Evolutionary conservation across 2,329 filamentous ascomycete genomes (phyloP), one percentile per base, ranked within the genome.

Genomic region (Fusarium sublunatum): DNA sequence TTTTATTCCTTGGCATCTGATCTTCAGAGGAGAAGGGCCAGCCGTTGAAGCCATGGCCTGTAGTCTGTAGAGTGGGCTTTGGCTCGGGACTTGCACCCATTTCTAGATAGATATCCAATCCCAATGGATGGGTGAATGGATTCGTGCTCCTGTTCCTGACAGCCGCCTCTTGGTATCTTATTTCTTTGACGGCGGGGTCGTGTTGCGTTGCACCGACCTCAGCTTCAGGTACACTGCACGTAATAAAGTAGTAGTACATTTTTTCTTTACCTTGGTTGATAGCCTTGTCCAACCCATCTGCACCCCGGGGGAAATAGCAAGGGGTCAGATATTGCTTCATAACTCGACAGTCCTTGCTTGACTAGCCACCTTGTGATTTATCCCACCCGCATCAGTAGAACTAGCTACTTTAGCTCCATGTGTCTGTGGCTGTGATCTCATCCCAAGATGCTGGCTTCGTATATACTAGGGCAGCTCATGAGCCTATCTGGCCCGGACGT

Each of bases 1-100:
- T 61, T 36, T n/a, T 25, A 25, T 45, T 40, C 39, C 70, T 72
- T 71, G 68, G 70, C 70, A 69, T 72, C 70, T 53, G 62, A 72
- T 72, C 67, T 64, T 24, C 19, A 19, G 35, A 44, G 26, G 45
- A 47, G 54, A 41, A 47, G 36, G 31, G 46, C 42, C 45, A 40
- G 43, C 53, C 48, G 53, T 59, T 45, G 46, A 26, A 56, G 44
- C 31, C 36, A 50, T 43, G 25, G 19, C 10, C 35, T 13, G 10
- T 40, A 24, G 38, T 26, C 11, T 40, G 35, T 22, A 13, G 31
- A 32, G 19, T 38, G 36, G 6, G 31, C 41, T 54, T 31, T 19
- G 25, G 29, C 47, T 50, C 32, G 45, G 42, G 39, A 24, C 34
- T 26, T 26, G 24, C 15, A 26, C 11, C 11, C 6, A 29, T 47